Percentiles rank a stretch among this genome's conserved stretches.
phyloP scores from a whole-genome alignment of 805 yeast species.

The Saturnispora galanensis region DNA sequence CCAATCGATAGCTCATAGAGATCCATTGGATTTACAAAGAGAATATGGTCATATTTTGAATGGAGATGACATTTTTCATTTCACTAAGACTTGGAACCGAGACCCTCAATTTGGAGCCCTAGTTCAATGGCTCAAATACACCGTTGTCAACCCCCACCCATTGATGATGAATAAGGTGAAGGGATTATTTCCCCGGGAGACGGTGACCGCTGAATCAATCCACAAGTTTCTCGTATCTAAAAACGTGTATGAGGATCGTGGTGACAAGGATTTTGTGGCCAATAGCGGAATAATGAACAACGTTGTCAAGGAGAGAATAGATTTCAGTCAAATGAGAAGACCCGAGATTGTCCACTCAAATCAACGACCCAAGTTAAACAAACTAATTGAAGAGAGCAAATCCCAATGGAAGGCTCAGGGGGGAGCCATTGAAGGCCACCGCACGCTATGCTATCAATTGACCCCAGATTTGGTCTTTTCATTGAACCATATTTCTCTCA shows the following conservation, averaged over 20 bases:
- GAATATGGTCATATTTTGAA: slow-evolving; percentile 14
- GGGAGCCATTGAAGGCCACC: background rate
- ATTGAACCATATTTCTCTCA: slow-evolving; percentile 12
- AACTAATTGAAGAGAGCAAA: background rate
- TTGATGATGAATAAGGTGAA: slow-evolving; percentile 13
- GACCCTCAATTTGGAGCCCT: slow-evolving; percentile 16
- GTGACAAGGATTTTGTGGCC: no score
- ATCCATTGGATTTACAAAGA: slow-evolving; percentile 1
- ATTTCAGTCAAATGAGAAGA: no score
- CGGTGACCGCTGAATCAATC: slow-evolving; percentile 4
- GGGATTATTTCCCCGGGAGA: slow-evolving; percentile 6
- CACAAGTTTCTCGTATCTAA: no score
- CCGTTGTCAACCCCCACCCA: slow-evolving; percentile 26
- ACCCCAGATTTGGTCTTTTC: slow-evolving; percentile 18
- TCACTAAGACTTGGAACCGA: slow-evolving; percentile 11
- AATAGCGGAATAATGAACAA: no score
- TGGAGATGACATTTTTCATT: slow-evolving; percentile 11
- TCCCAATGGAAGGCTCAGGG: no score
- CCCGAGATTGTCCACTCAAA: no score
- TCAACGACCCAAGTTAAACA: background rate
- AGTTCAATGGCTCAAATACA: slow-evolving; percentile 21
- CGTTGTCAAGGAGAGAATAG: no score
- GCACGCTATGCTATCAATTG: slow-evolving; percentile 10
- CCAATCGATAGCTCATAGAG: no score
- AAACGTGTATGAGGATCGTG: background rate